Percentiles rank a stretch among this genome's conserved stretches.
phyloP scores from a whole-genome alignment of 345 rosid species.

The Bruguiera sexangula region DNA sequence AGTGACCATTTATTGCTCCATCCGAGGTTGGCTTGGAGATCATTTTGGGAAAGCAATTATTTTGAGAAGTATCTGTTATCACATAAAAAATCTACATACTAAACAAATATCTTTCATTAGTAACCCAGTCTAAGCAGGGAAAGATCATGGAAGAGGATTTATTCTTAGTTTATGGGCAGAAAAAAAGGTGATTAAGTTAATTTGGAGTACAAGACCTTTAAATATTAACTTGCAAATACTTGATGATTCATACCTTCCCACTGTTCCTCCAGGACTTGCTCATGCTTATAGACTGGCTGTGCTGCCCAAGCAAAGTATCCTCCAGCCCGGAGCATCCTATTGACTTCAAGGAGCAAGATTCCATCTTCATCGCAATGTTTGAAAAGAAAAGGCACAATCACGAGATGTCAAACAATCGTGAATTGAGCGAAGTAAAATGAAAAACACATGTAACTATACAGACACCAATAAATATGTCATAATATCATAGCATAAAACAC shows the following conservation, averaged over 20 bases:
- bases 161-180: not conserved
- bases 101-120: no score
- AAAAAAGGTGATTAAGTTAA: not conserved
- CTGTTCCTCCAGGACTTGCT: slow-evolving; percentile 70
- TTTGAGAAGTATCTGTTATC: not conserved
- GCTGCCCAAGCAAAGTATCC: slow-evolving; percentile 99
- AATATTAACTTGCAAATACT: slow-evolving; percentile 4
- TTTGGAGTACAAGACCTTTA: slow-evolving; percentile 6
- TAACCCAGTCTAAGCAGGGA: not conserved
- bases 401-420: slow-evolving; percentile 12
- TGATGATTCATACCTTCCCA: slow-evolving; percentile 71
- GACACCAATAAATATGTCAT: not conserved
- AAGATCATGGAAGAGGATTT: not conserved
- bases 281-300: slow-evolving; percentile 97
- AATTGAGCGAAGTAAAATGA: not conserved
- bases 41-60: not conserved
- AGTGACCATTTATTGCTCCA: not conserved
- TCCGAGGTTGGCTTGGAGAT: not conserved
- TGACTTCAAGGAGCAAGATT: slow-evolving; percentile 89
- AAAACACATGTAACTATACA: not conserved
- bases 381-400: slow-evolving; percentile 17
- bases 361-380: slow-evolving; percentile 57
- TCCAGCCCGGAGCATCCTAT: slow-evolving; percentile 90
- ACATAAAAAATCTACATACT: not conserved
- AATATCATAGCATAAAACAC: not conserved